phyloP scores from a whole-genome alignment of 768 basidiomycete species.

The Gymnopilus dilepis region DNA sequence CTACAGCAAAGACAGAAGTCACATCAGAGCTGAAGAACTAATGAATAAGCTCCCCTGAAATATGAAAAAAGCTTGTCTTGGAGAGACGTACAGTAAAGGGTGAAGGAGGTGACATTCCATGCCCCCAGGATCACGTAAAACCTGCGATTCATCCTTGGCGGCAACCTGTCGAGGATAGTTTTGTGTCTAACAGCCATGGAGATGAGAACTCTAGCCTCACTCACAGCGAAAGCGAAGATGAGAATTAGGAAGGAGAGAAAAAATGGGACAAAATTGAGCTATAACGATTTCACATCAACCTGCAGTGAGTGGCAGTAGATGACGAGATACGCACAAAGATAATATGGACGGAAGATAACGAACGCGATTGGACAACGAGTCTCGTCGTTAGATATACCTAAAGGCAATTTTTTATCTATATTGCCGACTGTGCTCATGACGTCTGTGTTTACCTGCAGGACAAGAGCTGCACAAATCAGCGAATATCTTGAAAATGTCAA shows the following conservation, averaged over 20 bases:
- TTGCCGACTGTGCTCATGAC: too few species aligned
- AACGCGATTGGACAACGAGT: neutral
- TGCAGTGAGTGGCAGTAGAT: neutral
- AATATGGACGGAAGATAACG: neutral
- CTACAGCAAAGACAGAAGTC: neutral
- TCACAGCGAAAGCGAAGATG: neutral
- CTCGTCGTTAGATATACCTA: neutral
- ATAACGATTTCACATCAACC: neutral
- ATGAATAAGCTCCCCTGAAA: too few species aligned
- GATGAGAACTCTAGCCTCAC: neutral
- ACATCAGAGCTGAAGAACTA: neutral
- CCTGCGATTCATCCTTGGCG: neutral
- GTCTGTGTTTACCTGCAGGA: neutral
- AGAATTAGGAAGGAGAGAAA: neutral
- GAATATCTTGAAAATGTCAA: neutral
- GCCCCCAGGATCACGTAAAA: neutral
- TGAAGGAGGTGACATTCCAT: neutral
- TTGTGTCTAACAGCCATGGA: neutral
- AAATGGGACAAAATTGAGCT: neutral
- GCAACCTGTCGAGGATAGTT: neutral
- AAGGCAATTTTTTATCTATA: neutral
- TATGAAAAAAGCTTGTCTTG: too few species aligned
- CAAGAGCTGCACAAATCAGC: neutral
- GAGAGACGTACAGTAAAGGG: neutral
- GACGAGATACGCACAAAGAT: neutral